Evolutionary conservation across 768 basidiomycete genomes (phyloP).

Genomic region (Agrocybe pediades): DNA sequence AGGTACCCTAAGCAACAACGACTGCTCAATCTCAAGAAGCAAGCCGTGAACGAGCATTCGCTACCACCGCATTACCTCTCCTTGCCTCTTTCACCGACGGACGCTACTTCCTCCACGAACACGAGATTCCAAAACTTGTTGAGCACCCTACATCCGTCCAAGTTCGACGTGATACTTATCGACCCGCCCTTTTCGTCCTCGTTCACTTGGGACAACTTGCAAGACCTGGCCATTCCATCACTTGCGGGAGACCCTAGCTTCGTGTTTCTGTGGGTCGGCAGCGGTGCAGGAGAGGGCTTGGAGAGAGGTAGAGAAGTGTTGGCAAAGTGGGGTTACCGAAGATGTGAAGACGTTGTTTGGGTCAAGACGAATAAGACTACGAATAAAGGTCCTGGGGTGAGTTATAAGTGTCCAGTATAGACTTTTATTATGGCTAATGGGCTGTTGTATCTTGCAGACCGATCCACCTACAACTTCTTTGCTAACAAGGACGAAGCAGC

Average conservation of each 20-base stretch:
- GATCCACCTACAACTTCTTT: conserved; percentile 86
- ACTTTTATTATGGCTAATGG: conserved; percentile 2
- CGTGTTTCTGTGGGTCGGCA: conserved; percentile 95
- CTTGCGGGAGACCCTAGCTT: conserved; percentile 92
- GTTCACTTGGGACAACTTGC: conserved; percentile 84
- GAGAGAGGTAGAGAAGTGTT: conserved; percentile 91
- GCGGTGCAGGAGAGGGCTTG: conserved; percentile 85
- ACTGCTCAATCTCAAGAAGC: conserved; percentile 80
- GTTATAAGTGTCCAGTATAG: conserved; percentile 24
- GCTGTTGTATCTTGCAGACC: conserved; percentile 45
- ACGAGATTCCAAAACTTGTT: conserved; percentile 39
- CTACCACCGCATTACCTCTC: conserved; percentile 76
- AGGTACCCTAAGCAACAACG: conserved; percentile 96
- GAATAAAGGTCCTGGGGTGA: conserved; percentile 76
- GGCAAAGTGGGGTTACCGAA: conserved; percentile 90
- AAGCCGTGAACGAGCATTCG: conserved; percentile 68
- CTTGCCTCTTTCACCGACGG: conserved; percentile 50
- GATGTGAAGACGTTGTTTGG: conserved; percentile 99
- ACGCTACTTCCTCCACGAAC: conserved; percentile 59
- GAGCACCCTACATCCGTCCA: conserved; percentile 55
- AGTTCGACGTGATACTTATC: conserved; percentile 91
- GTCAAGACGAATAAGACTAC: conserved; percentile 84
- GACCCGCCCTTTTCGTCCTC: conserved; percentile 84
- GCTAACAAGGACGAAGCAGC: conserved; percentile 89
- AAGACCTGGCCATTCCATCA: conserved; percentile 77